Evolutionary conservation across 2,329 filamentous ascomycete genomes (phyloP), one percentile per base, ranked within the genome.

Genomic region (Aspergillus arachidicola): DNA sequence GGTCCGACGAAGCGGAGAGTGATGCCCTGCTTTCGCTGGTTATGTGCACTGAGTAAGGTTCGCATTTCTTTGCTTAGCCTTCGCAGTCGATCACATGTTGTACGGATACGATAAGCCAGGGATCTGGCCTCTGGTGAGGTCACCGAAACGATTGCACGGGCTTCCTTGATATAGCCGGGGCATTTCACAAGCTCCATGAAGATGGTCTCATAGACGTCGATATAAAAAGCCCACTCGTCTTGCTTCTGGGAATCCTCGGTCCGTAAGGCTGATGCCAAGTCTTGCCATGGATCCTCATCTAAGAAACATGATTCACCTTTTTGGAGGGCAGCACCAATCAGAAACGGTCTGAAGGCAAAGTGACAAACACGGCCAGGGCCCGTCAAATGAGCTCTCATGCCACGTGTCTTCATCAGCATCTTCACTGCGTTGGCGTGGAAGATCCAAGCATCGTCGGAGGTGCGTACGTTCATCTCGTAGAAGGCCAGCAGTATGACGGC

Each of bases 381-480:
- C 2, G 59, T 65, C 9, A 71, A 64, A 60, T 76, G 72, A 16
- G 69, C 68, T n/a, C 57, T 57, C 9, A 75, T 70, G 11, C 75
- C 75, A 38, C 76, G 74, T 32, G 73, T 65, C 5, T 67, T 67
- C 71, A 78, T 76, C 26, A 77, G 65, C 12, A 71, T 59, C 19
- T 69, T 70, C 3, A 73, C 73, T 19, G 75, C 76, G 9, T 71
- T 72, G 26, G 76, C 75, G 65, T 78, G 76, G 11, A 68, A 69
- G 11, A 75, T 66, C 75, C 75, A 78, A 1, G 75, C 72, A 19
- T 72, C 67, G 48, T 73, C 68, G 28, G 70, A 68, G 9, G 76
- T 75, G 6, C 69, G 71, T 6, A 73, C 71, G 60, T 77, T 75
- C 63, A 75, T 71, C 57, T 78, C 76, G 41, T 76, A 78, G 38